Percentiles rank a stretch among this genome's conserved stretches.
Evolutionary conservation across 441 rosid species (phyloP).

Genomic region (Gossypium schwendimanii): DNA sequence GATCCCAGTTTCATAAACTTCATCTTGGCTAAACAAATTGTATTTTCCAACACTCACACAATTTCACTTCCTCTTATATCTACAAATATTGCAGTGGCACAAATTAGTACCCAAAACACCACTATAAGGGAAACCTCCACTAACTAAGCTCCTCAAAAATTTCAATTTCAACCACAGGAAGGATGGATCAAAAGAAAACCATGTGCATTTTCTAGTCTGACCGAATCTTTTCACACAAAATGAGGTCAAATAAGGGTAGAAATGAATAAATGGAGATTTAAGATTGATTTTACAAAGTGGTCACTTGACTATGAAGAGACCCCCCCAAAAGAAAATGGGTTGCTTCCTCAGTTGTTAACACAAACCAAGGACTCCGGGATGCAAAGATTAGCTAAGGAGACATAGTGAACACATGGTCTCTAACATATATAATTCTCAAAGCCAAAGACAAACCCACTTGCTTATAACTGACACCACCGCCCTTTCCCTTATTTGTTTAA

Average conservation of each 20-base stretch:
- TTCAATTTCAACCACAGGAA: conserved; percentile 14
- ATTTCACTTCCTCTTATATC: conserved; percentile 6
- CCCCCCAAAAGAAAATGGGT: conserved; percentile 18
- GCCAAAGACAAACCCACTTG: conserved; percentile 61
- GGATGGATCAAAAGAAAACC: conserved; percentile 21
- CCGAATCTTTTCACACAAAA: conserved; percentile 36
- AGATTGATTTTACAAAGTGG: conserved; percentile 24
- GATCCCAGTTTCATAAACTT: conserved; percentile 99
- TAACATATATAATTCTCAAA: conserved; percentile 39
- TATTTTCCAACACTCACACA: conserved; percentile 11
- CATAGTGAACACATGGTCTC: conserved; percentile 35
- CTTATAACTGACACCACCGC: conserved; percentile 69
- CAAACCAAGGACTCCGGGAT: conserved; percentile 39
- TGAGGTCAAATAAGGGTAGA: conserved; percentile 23
- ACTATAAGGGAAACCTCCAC: neutral
- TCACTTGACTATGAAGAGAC: conserved; percentile 27
- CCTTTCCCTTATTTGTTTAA: conserved; percentile 34
- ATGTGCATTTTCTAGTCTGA: conserved; percentile 28
- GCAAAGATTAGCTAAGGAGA: conserved; percentile 43
- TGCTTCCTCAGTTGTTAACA: conserved; percentile 49
- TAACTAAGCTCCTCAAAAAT: conserved; percentile 13
- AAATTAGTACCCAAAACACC: conserved; percentile 13
- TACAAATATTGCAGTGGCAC: conserved; percentile 11
- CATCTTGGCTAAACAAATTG: conserved; percentile 40
- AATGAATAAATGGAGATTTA: conserved; percentile 15